Evolutionary conservation across 768 basidiomycete species (phyloP).

Genomic region (Psilocybe tampanensis): DNA sequence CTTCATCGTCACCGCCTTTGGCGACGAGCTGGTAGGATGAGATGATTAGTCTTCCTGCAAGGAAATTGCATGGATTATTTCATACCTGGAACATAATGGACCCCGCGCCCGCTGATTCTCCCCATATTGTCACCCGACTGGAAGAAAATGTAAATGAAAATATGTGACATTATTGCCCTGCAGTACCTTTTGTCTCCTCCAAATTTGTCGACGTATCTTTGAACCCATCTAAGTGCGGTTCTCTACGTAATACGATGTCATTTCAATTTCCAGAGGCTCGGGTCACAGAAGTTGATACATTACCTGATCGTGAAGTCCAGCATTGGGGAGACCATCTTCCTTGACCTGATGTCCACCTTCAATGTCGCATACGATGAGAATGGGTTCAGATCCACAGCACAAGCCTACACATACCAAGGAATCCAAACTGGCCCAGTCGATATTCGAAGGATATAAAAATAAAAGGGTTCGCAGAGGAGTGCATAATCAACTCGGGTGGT

Average conservation of each 20-base stretch:
- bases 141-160: not conserved
- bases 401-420: conserved; percentile 29
- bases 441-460: conserved; percentile 47
- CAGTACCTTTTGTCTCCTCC: conserved; percentile 39
- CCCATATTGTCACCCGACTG: conserved; percentile 46
- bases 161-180: not conserved
- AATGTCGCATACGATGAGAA: not conserved
- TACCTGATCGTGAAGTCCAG: conserved; percentile 44
- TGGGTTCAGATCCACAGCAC: not conserved
- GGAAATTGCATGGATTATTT: not conserved
- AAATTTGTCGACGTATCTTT: conserved; percentile 36
- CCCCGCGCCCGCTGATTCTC: conserved; percentile 45
- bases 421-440: conserved; percentile 43
- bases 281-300: conserved; percentile 1
- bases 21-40: conserved; percentile 32
- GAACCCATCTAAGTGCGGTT: conserved; percentile 40
- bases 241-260: conserved; percentile 26
- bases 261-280: not conserved
- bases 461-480: conserved; percentile 32
- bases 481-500: conserved; percentile 33
- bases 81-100: conserved; percentile 41
- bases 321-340: conserved; percentile 35
- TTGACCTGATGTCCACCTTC: conserved; percentile 35
- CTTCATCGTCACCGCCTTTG: conserved; percentile 38
- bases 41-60: not conserved